Base-by-base conservation (phyloP, 1,284 basidiomycete species). In the Coniophora puteana region DNA sequence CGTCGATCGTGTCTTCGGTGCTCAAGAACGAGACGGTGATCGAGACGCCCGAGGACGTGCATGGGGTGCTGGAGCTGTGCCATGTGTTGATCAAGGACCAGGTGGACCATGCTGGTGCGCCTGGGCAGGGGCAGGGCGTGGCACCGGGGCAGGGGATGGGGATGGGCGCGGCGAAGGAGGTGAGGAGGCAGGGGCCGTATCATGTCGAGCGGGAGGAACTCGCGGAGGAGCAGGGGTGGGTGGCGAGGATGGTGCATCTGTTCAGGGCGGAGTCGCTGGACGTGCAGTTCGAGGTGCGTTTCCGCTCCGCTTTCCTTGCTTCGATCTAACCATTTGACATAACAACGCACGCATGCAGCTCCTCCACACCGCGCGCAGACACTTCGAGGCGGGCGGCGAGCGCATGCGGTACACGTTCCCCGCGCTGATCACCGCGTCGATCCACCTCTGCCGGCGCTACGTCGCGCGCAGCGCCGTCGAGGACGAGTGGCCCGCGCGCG, bases 151-250 rank as follows among this genome's bases (percentile, higher is more conserved):
- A 27, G 26, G 26, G 10, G 10, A 16, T 36, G 6, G 43, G 16
- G 6, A 65, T 60, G n/a, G 51, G 58, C 18, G 66, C 66, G 18
- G 51, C 59, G 17, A 74, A 77, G 45, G 81, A 81, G 30, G 61
- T 69, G 25, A 67, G 81, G 39, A 66, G 78, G 52, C 74, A 77
- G 38, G 76, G 72, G 11, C 70, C 78, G 14, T 72, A 78, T 47
- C 66, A 67, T 49, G 66, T 70, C 34, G 91, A 93, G 55, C 68
- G 83, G 38, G 89, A 93, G 55, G 93, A 96, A 58, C 74, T 92
- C 69, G 93, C 93, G 0, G 94, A 96, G 62, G 94, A 97, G 61
- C 93, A 97, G 55, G 94, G 93, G 0, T 97, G 93, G 93, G 81
- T 96, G 12, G 93, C 93, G 17, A 72, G 93, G 47, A 95, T 97